A percentile compares a stretch with the other conserved stretches of the same genome.
phyloP scores from a whole-genome alignment of 2,329 filamentous ascomycete genomes.

The Trichoderma simmonsii region DNA sequence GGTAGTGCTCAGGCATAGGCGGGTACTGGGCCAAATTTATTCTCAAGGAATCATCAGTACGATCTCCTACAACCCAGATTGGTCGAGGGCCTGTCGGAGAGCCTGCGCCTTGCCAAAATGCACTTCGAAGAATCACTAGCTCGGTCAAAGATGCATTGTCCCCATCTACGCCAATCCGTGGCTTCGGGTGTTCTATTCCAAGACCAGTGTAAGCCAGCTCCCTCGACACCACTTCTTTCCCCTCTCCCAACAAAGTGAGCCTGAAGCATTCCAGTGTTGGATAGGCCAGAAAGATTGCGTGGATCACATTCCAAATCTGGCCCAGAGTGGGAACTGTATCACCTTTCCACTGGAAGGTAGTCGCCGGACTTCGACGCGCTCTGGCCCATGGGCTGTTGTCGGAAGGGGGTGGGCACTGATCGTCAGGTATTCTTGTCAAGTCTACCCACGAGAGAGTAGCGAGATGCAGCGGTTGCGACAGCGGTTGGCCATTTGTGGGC shows the following conservation, averaged over 20 bases:
- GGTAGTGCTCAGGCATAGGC: constrained; percentile 30
- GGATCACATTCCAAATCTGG: constrained; percentile 49
- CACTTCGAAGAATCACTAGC: constrained; percentile 43
- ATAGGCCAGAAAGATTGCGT: constrained; percentile 41
- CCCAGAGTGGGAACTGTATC: constrained; percentile 39
- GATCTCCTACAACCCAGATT: constrained; percentile 45
- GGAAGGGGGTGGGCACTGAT: constrained; percentile 17
- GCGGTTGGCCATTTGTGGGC: constrained; percentile 21
- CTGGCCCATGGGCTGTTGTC: constrained; percentile 47
- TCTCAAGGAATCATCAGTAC: constrained; percentile 38
- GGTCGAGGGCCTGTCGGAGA: constrained; percentile 62
- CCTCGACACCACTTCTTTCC: constrained; percentile 27
- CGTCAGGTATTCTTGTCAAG: background rate
- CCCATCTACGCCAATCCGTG: constrained; percentile 24
- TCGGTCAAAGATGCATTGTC: background rate
- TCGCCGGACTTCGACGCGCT: constrained; percentile 46
- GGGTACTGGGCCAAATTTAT: constrained; percentile 23
- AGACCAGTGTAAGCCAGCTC: constrained; percentile 34
- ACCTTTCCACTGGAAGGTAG: constrained; percentile 41
- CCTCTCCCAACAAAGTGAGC: constrained; percentile 24
- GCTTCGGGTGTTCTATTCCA: constrained; percentile 43
- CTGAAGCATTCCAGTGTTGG: constrained; percentile 26
- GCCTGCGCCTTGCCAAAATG: constrained; percentile 66
- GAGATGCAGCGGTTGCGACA: constrained; percentile 24
- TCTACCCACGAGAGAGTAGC: constrained; percentile 23